Base-by-base conservation (phyloP, 2,329 filamentous ascomycete genomes). In the Ophiosphaerella narmari region DNA sequence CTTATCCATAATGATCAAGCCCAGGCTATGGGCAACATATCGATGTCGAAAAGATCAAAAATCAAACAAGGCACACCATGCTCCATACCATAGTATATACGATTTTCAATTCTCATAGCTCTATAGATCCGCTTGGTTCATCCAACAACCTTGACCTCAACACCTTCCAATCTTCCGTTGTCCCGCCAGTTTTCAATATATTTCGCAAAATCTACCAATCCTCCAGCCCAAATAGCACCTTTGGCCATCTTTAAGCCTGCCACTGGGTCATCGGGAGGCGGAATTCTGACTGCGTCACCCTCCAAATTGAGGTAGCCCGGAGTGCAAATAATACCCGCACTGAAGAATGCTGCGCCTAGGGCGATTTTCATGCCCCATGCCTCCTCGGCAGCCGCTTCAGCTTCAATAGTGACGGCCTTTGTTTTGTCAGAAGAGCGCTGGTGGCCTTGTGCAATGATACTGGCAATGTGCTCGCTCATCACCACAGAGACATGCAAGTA, bases 161-260 rank as follows among this genome's bases (percentile, higher is more conserved):
- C 46, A 4, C 53, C 53, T 12, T 53, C 43, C 33, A 56, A 38
- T 8, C 46, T 43, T 9, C 53, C 53, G 21, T 50, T 38, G 23
- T 38, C 29, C 6, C 49, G 46, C 53, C 53, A 53, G 9, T 34
- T 24, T 37, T 56, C 49, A 11, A 56, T 36, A 9, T 31, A n/a
- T 6, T 44, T 44, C 9, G 24, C 33, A 21, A 45, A 56, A 12
- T 53, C 46, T 7, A 52, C 43, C 14, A 56, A 14, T 2, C 53
- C 53, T 21, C 40, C 29, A 12, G 39, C 29, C 53, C 49, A 56
- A 7, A 46, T 43, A 7, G 38, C 40, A 7, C 16, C 40, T 35
- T 53, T 52, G 6, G 53, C 49, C 34, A 42, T 53, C 43, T 56
- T 56, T 40, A 52, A 45, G 49, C 52, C 52, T 7, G 36, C 46